phyloP scores from a whole-genome alignment of 2,329 filamentous ascomycete genomes.

The Paecilomyces sp. region DNA sequence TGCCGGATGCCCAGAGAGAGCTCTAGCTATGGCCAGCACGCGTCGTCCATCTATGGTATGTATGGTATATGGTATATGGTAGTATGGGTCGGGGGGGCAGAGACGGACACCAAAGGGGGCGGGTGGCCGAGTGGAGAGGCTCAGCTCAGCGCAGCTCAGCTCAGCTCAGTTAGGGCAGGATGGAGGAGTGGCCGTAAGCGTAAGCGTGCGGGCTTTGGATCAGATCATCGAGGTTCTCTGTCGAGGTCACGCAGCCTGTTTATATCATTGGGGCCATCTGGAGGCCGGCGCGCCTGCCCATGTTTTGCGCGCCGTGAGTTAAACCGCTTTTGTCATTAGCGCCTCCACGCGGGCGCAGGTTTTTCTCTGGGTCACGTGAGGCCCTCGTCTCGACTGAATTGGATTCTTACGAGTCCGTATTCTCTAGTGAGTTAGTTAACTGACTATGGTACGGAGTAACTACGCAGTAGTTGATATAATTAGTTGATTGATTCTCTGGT shows the following conservation, averaged over 20 bases:
- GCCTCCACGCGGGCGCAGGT: conserved; percentile 16
- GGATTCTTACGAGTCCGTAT: too few relatives aligned
- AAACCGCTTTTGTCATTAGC: conserved; percentile 20
- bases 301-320: conserved; percentile 29
- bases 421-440: too few relatives aligned
- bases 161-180: neutral
- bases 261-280: conserved; percentile 38
- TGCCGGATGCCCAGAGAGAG: neutral
- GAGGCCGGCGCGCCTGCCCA: conserved; percentile 32
- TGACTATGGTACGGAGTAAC: too few relatives aligned
- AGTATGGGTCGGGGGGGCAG: neutral
- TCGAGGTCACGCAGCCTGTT: conserved; percentile 41
- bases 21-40: neutral
- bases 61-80: neutral
- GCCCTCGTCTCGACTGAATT: neutral
- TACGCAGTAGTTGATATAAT: too few relatives aligned
- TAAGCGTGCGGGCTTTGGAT: neutral
- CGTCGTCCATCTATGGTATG: neutral
- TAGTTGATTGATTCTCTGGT: neutral
- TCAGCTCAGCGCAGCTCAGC: neutral
- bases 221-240: conserved; percentile 11
- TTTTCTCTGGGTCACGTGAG: conserved; percentile 21
- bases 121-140: neutral
- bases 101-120: neutral
- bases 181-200: neutral